These are phyloP conservation scores for Wickerhamiella shivajii DNA, from an alignment of 805 yeast genomes.

Conservation along the genomic window DNA sequence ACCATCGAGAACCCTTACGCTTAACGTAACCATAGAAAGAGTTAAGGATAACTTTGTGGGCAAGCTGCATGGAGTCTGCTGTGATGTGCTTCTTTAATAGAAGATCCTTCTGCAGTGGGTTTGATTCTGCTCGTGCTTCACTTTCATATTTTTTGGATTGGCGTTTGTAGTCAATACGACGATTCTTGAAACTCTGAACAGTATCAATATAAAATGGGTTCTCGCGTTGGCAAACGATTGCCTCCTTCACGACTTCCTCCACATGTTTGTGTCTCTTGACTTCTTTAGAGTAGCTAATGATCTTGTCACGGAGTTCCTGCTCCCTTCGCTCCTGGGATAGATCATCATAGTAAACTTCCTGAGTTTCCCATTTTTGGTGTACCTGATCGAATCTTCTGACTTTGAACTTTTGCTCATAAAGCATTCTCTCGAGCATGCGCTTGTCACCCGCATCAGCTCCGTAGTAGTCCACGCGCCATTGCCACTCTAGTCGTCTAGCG, in stretches of 20 bases:
- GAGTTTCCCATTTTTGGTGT: constrained; percentile 1
- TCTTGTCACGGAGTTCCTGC: constrained; percentile 51
- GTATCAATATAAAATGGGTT: constrained; percentile 95
- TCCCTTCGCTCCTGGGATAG: constrained; percentile 69
- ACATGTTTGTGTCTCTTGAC: constrained; percentile 69
- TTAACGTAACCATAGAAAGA: constrained; percentile 97
- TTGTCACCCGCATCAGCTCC: constrained; percentile 90
- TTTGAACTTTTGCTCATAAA: constrained; percentile 47
- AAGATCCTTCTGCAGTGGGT: constrained; percentile 4
- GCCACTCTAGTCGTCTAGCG: constrained; percentile 85
- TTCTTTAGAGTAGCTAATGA: constrained; percentile 73
- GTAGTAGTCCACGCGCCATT: constrained; percentile 94
- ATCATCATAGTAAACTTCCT: constrained; percentile 44
- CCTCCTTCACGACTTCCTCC: constrained; percentile 75
- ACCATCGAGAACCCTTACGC: constrained; percentile 99
- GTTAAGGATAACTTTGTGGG: constrained; percentile 91
- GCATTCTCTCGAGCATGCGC: constrained; percentile 70
- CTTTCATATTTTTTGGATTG: constrained; percentile 87
- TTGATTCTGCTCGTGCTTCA: constrained; percentile 45
- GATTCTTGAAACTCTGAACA: constrained; percentile 84
- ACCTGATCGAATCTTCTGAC: constrained; percentile 3
- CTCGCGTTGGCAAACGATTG: constrained; percentile 92
- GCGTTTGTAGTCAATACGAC: constrained; percentile 91
- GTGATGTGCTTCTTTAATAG: constrained; percentile 66
- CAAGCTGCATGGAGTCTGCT: constrained; percentile 89